phyloP scores from a whole-genome alignment of 495 filamentous ascomycete genomes.

The Neurospora sublineolata region DNA sequence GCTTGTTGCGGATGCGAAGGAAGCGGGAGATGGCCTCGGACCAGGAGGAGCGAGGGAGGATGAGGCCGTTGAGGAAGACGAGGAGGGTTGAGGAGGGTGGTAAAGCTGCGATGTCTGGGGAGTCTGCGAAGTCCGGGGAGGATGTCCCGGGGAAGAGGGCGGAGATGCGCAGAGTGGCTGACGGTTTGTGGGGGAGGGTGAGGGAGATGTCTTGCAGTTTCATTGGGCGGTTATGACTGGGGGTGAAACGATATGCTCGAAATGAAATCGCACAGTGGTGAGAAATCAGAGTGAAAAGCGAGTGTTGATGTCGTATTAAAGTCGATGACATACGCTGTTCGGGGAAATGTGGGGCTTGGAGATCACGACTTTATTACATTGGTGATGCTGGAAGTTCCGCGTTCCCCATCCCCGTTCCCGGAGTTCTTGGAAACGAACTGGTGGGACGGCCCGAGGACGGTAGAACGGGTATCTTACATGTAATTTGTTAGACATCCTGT shows the following conservation, averaged over 20 bases:
- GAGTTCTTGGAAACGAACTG: neutral
- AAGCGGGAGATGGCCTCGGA: conserved; percentile 32
- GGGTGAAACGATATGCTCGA: neutral
- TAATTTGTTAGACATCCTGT: neutral
- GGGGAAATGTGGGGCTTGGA: neutral
- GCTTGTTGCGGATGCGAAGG: conserved; percentile 13
- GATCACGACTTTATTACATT: neutral
- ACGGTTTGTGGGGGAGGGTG: conserved; percentile 13
- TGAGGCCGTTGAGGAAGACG: conserved; percentile 53
- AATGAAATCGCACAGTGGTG: neutral
- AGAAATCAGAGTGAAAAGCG: neutral
- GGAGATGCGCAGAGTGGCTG: conserved; percentile 11
- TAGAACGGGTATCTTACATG: neutral
- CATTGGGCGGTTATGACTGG: neutral
- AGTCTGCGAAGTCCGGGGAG: neutral
- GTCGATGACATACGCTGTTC: neutral
- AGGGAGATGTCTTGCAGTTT: conserved; percentile 2
- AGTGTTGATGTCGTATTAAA: neutral
- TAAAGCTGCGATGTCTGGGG: neutral
- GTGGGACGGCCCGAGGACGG: neutral
- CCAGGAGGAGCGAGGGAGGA: conserved; percentile 42
- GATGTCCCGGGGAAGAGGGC: conserved; percentile 1
- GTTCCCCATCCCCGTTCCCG: neutral
- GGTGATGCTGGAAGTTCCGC: neutral
- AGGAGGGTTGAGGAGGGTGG: conserved; percentile 27